These are phyloP conservation scores for Agaricus sinodeliciosus DNA, from an alignment of 768 basidiomycete species.

Conservation along the genomic window DNA sequence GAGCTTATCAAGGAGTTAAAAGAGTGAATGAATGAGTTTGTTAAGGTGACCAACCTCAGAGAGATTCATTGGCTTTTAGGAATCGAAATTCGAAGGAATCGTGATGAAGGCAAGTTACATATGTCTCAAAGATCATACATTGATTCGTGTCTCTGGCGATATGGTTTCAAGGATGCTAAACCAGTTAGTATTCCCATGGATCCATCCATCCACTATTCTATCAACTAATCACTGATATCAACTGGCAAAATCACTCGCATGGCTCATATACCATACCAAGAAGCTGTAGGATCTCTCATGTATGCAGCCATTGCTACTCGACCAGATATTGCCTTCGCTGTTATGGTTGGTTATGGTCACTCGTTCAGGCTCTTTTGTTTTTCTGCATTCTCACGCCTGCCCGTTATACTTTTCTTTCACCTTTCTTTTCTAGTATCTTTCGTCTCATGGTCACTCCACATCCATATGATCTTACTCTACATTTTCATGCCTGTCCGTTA, in stretches of 20 bases:
- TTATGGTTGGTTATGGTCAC: too few relatives aligned
- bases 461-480: too few relatives aligned
- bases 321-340: slow-evolving; percentile 27
- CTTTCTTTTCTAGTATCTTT: too few relatives aligned
- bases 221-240: slow-evolving; percentile 15
- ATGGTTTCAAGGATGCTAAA: slow-evolving; percentile 17
- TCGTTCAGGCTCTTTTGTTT: too few relatives aligned
- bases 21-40: not conserved
- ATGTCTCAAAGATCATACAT: slow-evolving; percentile 25
- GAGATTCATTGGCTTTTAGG: slow-evolving; percentile 20
- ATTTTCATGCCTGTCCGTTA: too few relatives aligned
- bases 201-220: slow-evolving; percentile 13
- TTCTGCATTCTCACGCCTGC: too few relatives aligned
- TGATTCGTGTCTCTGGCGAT: slow-evolving; percentile 19
- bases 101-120: not conserved
- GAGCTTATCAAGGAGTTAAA: not conserved
- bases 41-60: slow-evolving; percentile 8
- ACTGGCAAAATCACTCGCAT: slow-evolving; percentile 16
- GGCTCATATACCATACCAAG: slow-evolving; percentile 19
- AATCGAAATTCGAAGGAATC: slow-evolving; percentile 18
- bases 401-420: too few relatives aligned
- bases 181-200: slow-evolving; percentile 22
- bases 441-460: too few relatives aligned
- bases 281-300: slow-evolving; percentile 25
- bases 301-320: slow-evolving; percentile 24